Evolutionary conservation across 2,329 filamentous ascomycete genomes (phyloP).

Genomic region (Chaetothyriales sp.): DNA sequence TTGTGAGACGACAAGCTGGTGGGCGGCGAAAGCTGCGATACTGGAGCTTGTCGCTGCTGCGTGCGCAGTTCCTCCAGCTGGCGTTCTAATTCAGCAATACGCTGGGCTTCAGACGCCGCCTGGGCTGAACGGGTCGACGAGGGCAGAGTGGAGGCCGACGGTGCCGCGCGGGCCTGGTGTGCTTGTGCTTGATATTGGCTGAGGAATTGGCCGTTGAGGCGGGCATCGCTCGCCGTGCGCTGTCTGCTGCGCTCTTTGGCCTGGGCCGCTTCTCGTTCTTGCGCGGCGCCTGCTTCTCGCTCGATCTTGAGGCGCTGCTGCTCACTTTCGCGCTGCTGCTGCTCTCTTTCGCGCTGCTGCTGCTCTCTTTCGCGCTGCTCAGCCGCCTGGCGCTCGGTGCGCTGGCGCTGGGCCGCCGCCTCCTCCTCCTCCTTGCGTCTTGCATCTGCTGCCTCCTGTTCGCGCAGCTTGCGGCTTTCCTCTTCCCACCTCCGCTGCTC

Average conservation of each 20-base stretch:
- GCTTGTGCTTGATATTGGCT: constrained; percentile 74
- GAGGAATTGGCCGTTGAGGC: constrained; percentile 68
- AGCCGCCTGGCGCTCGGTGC: too few relatives aligned
- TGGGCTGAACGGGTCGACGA: constrained; percentile 19
- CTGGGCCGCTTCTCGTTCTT: constrained; percentile 54
- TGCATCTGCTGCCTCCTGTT: constrained; percentile 34
- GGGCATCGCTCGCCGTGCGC: constrained; percentile 48
- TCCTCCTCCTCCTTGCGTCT: constrained; percentile 42
- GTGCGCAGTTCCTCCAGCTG: constrained; percentile 56
- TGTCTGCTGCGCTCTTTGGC: constrained; percentile 52
- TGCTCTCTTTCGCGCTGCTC: constrained; percentile 36
- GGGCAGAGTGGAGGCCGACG: background rate
- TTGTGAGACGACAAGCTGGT: background rate
- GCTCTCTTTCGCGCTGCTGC: too few relatives aligned
- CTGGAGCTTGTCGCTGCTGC: constrained; percentile 38
- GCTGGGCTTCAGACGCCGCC: constrained; percentile 41
- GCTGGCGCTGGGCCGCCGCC: constrained; percentile 26
- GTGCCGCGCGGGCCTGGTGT: constrained; percentile 40
- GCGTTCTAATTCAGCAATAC: constrained; percentile 67
- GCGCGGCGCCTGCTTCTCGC: constrained; percentile 54
- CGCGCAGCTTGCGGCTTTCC: constrained; percentile 26
- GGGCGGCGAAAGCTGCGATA: background rate
- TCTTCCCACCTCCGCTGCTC: constrained; percentile 37
- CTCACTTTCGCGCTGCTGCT: constrained; percentile 35
- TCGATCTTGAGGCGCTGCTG: constrained; percentile 34